Conservation (phyloP, 805 yeast genomes). For the Lipomyces anomalus region DNA sequence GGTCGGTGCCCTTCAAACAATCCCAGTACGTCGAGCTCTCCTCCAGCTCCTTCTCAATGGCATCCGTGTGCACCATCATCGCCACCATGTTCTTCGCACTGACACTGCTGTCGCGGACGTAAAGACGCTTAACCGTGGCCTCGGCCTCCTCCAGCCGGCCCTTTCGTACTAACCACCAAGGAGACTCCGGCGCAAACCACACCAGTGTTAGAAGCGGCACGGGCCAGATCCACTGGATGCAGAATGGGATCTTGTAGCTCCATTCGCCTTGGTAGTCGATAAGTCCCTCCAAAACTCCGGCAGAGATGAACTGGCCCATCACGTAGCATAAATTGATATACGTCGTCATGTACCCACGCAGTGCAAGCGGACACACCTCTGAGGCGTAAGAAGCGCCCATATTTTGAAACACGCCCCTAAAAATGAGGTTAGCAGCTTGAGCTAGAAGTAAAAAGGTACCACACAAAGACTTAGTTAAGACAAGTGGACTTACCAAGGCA, state of each 20-base stretch:
- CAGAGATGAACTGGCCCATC: background rate
- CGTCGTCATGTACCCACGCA: slow-evolving; percentile 22
- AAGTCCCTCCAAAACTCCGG: slow-evolving; percentile 31
- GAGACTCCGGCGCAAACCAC: slow-evolving; percentile 39
- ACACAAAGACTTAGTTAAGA: too few relatives aligned
- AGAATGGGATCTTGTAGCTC: slow-evolving; percentile 52
- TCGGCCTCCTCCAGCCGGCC: background rate
- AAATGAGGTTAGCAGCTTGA: too few relatives aligned
- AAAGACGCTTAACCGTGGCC: background rate
- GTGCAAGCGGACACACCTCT: slow-evolving; percentile 2
- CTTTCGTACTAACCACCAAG: background rate
- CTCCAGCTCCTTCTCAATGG: slow-evolving; percentile 24
- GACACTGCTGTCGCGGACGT: background rate
- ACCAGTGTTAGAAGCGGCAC: slow-evolving; percentile 38
- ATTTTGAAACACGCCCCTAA: slow-evolving; percentile 2
- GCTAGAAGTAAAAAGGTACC: too few relatives aligned
- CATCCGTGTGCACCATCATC: slow-evolving; percentile 41
- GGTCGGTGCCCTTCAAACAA: slow-evolving; percentile 2
- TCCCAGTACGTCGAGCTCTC: slow-evolving; percentile 27
- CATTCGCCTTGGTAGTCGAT: slow-evolving; percentile 28
- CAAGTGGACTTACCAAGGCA: too few relatives aligned
- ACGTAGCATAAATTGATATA: slow-evolving; percentile 41
- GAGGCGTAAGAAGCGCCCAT: background rate
- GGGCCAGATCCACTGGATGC: slow-evolving; percentile 57
- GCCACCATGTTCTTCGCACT: background rate